phyloP scores from a whole-genome alignment of 2,329 filamentous ascomycete species.

The Rachicladosporium sp. region DNA sequence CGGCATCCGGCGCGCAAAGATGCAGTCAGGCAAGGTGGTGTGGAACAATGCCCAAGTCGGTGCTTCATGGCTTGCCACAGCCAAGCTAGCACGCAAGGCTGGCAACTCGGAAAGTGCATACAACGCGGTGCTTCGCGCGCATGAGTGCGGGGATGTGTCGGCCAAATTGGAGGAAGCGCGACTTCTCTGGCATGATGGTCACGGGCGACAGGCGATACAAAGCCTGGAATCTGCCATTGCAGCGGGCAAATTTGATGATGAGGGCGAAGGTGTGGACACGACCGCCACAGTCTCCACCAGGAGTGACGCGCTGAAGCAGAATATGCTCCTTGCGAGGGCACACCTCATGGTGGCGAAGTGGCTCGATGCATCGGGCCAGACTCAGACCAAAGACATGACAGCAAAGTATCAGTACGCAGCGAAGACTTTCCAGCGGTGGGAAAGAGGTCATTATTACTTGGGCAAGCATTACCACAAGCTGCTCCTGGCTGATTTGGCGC shows the following conservation, averaged over 20 bases:
- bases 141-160: constrained; percentile 68
- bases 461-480: constrained; percentile 96
- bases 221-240: constrained; percentile 77
- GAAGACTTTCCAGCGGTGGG: constrained; percentile 61
- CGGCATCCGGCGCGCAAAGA: constrained; percentile 71
- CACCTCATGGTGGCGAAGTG: constrained; percentile 88
- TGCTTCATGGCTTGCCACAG: constrained; percentile 72
- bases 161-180: constrained; percentile 91
- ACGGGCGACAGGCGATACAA: constrained; percentile 90
- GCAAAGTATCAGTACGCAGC: constrained; percentile 73
- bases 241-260: constrained; percentile 54
- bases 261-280: constrained; percentile 4
- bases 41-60: constrained; percentile 67
- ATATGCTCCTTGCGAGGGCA: constrained; percentile 60
- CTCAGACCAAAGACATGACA: constrained; percentile 66
- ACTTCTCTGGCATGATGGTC: constrained; percentile 82
- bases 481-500: constrained; percentile 71
- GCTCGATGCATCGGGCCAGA: constrained; percentile 91
- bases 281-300: constrained; percentile 1
- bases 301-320: constrained; percentile 28
- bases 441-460: constrained; percentile 94
- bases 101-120: constrained; percentile 79
- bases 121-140: constrained; percentile 83
- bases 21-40: constrained; percentile 33
- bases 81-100: constrained; percentile 73